phyloP scores from a whole-genome alignment of 805 yeast species.

The Maudiozyma pseudohumilis region DNA sequence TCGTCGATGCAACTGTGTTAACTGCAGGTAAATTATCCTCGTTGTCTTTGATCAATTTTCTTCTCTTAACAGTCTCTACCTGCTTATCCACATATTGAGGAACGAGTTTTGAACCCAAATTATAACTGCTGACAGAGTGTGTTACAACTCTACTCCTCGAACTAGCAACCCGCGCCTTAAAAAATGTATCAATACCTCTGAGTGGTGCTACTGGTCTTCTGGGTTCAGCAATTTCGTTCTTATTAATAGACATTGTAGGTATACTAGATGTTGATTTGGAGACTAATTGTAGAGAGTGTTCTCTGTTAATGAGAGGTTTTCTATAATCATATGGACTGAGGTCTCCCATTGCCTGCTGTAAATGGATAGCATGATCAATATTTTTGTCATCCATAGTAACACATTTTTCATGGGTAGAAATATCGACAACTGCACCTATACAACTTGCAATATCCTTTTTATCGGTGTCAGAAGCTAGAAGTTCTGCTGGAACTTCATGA shows the following conservation, averaged over 20 bases:
- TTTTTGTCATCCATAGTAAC: constrained; percentile 24
- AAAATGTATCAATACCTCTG: constrained; percentile 17
- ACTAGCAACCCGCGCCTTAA: constrained; percentile 6
- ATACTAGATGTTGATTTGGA: constrained; percentile 18
- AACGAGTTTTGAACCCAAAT: background rate
- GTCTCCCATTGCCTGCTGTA: constrained; percentile 50
- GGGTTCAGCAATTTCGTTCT: background rate
- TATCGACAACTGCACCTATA: constrained; percentile 19
- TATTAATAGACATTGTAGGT: background rate
- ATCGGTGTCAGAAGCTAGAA: constrained; percentile 9
- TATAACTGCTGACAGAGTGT: background rate
- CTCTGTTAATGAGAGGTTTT: constrained; percentile 29
- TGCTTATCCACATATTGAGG: constrained; percentile 11
- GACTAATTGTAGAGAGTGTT: constrained; percentile 18
- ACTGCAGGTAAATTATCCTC: background rate
- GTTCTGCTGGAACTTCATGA: constrained; percentile 41
- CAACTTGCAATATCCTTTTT: constrained; percentile 17
- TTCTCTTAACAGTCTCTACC: constrained; percentile 14
- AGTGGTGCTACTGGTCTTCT: background rate
- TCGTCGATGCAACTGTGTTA: background rate
- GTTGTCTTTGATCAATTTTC: constrained; percentile 11
- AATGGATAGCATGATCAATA: constrained; percentile 40
- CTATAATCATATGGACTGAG: constrained; percentile 46
- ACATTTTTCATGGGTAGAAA: constrained; percentile 10
- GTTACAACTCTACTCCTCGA: background rate